Percentiles rank a stretch among this genome's conserved stretches.
phyloP scores from a whole-genome alignment of 345 rosid genomes.

The Ceriops tagal region DNA sequence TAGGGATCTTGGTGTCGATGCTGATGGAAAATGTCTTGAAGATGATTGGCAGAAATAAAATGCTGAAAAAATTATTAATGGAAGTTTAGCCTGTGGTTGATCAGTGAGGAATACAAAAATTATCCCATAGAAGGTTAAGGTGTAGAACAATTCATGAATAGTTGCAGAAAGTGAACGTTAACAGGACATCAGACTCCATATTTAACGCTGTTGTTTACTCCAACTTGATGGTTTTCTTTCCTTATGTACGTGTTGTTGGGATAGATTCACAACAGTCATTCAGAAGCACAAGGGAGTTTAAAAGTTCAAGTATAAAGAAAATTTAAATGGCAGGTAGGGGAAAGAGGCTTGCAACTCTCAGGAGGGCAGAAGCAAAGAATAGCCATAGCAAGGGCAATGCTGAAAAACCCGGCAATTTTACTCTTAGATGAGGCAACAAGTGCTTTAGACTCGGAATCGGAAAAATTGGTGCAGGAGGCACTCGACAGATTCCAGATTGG shows the following conservation, averaged over 20 bases:
- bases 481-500: conserved; percentile 97
- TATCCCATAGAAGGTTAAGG: too few species aligned
- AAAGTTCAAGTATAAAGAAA: background rate
- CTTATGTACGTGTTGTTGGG: background rate
- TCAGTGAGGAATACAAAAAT: too few species aligned
- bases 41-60: too few species aligned
- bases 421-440: conserved; percentile 95
- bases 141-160: too few species aligned
- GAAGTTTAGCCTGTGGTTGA: too few species aligned
- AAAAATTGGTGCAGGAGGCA: conserved; percentile 94
- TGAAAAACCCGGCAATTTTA: conserved; percentile 90
- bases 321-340: conserved; percentile 79
- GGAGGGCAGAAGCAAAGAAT: conserved; percentile 99
- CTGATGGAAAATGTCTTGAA: too few species aligned
- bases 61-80: too few species aligned
- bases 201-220: too few species aligned
- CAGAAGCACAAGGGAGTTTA: background rate
- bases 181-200: too few species aligned
- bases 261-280: background rate
- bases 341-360: conserved; percentile 91
- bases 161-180: too few species aligned
- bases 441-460: conserved; percentile 94
- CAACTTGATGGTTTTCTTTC: background rate
- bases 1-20: too few species aligned
- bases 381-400: conserved; percentile 97